phyloP scores from a whole-genome alignment of 1,139 yeast species.

The Sporopachydermia cereana region DNA sequence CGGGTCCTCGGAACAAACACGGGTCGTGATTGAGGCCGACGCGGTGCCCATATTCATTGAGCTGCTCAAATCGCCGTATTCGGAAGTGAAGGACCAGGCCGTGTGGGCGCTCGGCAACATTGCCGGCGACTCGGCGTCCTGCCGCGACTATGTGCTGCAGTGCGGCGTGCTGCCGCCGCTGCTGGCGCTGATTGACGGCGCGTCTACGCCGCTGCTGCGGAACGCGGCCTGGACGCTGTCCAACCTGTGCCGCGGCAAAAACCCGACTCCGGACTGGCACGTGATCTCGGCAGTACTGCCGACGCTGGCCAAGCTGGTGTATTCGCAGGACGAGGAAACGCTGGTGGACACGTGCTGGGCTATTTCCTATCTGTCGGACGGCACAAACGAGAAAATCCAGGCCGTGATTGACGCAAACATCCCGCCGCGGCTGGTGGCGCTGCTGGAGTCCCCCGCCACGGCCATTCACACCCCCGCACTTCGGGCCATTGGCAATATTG shows the following conservation, averaged over 20 bases:
- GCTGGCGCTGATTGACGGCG: conserved; percentile 60
- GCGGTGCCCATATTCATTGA: conserved; percentile 89
- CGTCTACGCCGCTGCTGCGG: conserved; percentile 72
- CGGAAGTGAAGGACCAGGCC: conserved; percentile 95
- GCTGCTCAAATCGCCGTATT: conserved; percentile 64
- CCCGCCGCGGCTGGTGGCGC: conserved; percentile 86
- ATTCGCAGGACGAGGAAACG: conserved; percentile 85
- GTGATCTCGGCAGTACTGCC: conserved; percentile 79
- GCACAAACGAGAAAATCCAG: conserved; percentile 85
- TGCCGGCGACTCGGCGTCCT: conserved; percentile 89
- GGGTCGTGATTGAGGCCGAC: conserved; percentile 80
- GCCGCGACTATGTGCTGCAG: conserved; percentile 77
- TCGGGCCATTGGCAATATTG: conserved; percentile 95
- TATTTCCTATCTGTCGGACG: conserved; percentile 87
- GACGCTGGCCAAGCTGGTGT: conserved; percentile 81
- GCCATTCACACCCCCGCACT: conserved; percentile 94
- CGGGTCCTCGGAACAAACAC: conserved; percentile 86
- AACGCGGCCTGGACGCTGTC: conserved; percentile 98
- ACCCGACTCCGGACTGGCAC: conserved; percentile 93
- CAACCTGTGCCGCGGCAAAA: conserved; percentile 91
- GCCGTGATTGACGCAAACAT: conserved; percentile 95
- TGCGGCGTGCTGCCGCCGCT: conserved; percentile 89
- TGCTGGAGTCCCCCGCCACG: conserved; percentile 71
- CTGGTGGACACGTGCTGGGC: conserved; percentile 99
- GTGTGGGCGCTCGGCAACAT: conserved; percentile 99